A percentile compares a stretch with the other conserved stretches of the same genome.
Conservation (phyloP, 2,329 filamentous ascomycete species). For the Exserohilum rostratum region DNA sequence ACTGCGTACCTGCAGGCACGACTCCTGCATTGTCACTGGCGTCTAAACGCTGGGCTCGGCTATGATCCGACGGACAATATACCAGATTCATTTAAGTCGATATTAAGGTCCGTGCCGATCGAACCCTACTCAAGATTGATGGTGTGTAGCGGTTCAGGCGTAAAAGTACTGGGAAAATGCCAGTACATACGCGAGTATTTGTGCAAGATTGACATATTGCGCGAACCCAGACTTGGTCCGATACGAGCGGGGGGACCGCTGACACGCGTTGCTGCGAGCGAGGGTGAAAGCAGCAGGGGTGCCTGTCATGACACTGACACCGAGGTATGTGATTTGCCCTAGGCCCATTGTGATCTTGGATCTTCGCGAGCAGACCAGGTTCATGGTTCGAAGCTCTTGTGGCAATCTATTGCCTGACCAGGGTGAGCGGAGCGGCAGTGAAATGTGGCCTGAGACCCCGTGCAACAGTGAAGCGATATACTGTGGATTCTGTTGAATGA, state of each 20-base stretch:
- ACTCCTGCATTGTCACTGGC: constrained; percentile 10
- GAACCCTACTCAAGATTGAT: constrained; percentile 8
- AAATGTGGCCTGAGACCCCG: constrained; percentile 4
- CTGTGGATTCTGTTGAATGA: constrained; percentile 2
- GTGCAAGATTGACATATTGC: constrained; percentile 1
- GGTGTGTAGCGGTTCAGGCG: neutral
- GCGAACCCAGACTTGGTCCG: neutral
- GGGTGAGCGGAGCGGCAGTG: constrained; percentile 14
- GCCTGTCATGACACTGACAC: constrained; percentile 2
- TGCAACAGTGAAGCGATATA: constrained; percentile 4
- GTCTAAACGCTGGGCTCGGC: constrained; percentile 26
- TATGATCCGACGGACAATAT: constrained; percentile 29
- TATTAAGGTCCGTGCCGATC: constrained; percentile 25
- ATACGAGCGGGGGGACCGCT: neutral
- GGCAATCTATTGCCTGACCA: constrained; percentile 15
- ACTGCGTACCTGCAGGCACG: constrained; percentile 37
- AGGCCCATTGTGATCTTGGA: constrained; percentile 19
- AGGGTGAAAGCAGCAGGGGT: constrained; percentile 9
- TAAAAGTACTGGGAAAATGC: neutral
- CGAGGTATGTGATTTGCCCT: constrained; percentile 10
- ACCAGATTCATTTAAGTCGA: constrained; percentile 25
- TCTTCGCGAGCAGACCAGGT: constrained; percentile 21
- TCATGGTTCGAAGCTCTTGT: constrained; percentile 16
- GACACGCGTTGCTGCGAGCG: neutral
- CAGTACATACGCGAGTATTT: constrained; percentile 3